Base-by-base conservation (phyloP, 2,329 filamentous ascomycete species). In the Colletotrichum cuscutae region DNA sequence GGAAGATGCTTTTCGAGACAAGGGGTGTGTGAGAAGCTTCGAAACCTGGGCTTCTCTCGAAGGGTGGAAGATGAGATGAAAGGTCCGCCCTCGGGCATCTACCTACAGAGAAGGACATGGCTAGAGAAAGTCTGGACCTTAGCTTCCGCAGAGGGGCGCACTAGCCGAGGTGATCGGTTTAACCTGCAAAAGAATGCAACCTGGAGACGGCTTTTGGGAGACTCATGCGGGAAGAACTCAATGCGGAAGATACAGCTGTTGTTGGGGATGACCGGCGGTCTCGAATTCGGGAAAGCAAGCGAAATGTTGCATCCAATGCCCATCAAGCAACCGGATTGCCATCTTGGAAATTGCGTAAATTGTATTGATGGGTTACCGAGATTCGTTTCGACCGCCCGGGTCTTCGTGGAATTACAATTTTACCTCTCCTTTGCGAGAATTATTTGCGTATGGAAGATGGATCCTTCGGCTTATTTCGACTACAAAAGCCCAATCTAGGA, bases 1-100 rank as follows among this genome's bases (percentile, higher is more conserved):
- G 19, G 46, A 70, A 28, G 19, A 37, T 66, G 63, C 35, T 26
- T 53, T 69, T 65, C 22, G 66, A 72, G 70, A 64, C 49, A 28
- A 70, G 60, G 32, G 54, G 52, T 37, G 57, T 60, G 54, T 35
- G n/a, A 32, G 35, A 61, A 58, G 69, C 65, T 59, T 46, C 59
- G 65, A 65, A 70, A 72, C 60, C 26, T 37, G 54, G 22, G 24
- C 24, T 57, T 32, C 42, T 15, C 53, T 59, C 15, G 35, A 35
- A 37, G 42, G 5, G 46, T 12, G 13, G 28, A 32, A 65, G 54
- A 65, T 56, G 65, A 54, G 66, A 72, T 42, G 66, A 57, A 61
- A 49, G 53, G 13, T 13, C 32, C 5, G 42, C 35, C 35, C 26
- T 22, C 19, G 49, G 24, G 15, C 24, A 46, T 28, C 22, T 49